Conservation (phyloP, 148 eudicot genomes). For the Chenopodium suecicum region DNA sequence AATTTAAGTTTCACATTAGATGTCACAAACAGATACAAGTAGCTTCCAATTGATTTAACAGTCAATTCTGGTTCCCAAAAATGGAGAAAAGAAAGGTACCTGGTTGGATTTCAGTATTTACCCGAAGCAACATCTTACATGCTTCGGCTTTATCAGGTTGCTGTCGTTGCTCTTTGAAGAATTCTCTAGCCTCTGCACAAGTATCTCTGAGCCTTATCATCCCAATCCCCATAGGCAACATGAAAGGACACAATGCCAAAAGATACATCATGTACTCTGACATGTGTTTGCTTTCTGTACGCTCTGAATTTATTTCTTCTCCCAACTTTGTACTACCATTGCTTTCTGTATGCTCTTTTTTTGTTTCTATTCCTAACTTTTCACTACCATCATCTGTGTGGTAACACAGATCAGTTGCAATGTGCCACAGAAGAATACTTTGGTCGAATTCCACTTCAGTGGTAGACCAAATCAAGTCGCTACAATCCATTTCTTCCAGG, state of each 20-base stretch:
- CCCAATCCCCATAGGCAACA: conserved; percentile 57
- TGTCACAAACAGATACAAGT: not conserved
- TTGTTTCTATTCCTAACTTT: not conserved
- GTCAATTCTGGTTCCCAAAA: not conserved
- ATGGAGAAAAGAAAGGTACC: conserved; percentile 4
- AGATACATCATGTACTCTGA: conserved; percentile 63
- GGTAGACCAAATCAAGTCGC: conserved; percentile 22
- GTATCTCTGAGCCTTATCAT: conserved; percentile 49
- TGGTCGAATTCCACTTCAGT: conserved; percentile 42
- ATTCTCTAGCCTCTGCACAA: conserved; percentile 45
- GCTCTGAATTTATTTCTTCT: not conserved
- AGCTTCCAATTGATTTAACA: not conserved
- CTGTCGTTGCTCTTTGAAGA: conserved; percentile 30
- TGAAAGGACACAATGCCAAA: conserved; percentile 40
- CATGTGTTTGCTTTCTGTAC: conserved; percentile 34
- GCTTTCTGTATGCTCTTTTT: too few relatives aligned
- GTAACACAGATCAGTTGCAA: conserved; percentile 54
- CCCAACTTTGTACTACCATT: too few relatives aligned
- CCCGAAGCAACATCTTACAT: conserved; percentile 36
- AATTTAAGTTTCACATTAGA: not conserved
- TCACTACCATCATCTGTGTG: conserved; percentile 8
- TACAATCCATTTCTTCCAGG: not conserved
- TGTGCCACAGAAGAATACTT: conserved; percentile 56
- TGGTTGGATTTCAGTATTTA: conserved; percentile 46
- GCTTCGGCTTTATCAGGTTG: conserved; percentile 5